Conservation (phyloP, 1,284 basidiomycete genomes). For the Puccinia coronata region DNA sequence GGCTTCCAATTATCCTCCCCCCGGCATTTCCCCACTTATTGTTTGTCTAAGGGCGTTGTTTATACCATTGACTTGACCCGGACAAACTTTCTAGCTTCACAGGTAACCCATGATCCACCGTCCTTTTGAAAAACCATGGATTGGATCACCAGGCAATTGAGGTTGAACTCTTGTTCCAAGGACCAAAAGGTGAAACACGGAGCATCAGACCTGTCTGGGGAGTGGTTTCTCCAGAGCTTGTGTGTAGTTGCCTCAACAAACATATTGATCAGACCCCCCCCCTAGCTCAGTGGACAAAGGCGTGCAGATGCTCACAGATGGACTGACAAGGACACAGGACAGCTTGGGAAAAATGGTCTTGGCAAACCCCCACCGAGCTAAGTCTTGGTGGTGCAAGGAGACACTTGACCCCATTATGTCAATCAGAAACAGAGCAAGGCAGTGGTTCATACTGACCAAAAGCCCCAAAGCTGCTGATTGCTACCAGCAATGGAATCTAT, state of each 20-base stretch:
- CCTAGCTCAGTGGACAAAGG: not conserved
- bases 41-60: not conserved
- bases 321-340: not conserved
- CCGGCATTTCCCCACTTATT: not conserved
- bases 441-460: not conserved
- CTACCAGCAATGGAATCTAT: too few relatives aligned
- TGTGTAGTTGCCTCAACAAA: too few relatives aligned
- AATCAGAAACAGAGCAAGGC: not conserved
- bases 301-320: too few relatives aligned
- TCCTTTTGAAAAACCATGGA: not conserved
- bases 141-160: not conserved
- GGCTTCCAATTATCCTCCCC: not conserved
- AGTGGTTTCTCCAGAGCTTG: not conserved
- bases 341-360: not conserved
- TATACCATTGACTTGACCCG: conserved; percentile 18
- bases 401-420: not conserved
- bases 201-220: too few relatives aligned
- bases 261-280: not conserved
- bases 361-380: not conserved
- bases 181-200: not conserved
- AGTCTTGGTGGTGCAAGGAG: not conserved
- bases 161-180: not conserved
- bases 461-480: too few relatives aligned
- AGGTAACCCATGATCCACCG: not conserved
- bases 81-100: not conserved